A percentile compares a stretch with the other conserved stretches of the same genome.
These are phyloP conservation scores for Tuber aestivum DNA, from an alignment of 495 filamentous ascomycete species.

Conservation along the genomic window DNA sequence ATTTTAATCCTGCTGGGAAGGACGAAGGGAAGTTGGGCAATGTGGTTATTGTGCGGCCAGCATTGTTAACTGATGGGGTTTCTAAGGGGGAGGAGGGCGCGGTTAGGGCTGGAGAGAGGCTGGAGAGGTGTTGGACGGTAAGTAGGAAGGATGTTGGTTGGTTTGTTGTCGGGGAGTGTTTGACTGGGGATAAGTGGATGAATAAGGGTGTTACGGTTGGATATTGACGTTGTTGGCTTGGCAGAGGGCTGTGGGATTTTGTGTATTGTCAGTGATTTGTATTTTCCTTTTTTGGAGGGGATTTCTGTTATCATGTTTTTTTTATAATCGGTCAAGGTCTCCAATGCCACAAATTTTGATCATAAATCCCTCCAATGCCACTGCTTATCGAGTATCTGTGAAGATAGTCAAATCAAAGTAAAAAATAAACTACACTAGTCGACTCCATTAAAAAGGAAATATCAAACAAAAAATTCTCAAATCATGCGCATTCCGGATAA, in stretches of 20 bases:
- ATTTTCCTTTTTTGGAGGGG: not conserved
- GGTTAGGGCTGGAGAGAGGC: conserved; percentile 18
- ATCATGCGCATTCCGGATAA: too few relatives aligned
- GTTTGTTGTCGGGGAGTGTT: conserved; percentile 46
- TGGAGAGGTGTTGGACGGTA: conserved; percentile 46
- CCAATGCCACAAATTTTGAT: too few relatives aligned
- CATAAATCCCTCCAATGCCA: too few relatives aligned
- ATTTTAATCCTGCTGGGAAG: conserved; percentile 15
- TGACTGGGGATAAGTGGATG: conserved; percentile 43
- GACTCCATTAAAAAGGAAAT: too few relatives aligned
- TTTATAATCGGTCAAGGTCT: too few relatives aligned
- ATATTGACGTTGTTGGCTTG: conserved; percentile 19
- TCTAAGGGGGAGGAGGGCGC: conserved; percentile 35
- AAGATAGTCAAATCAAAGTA: too few relatives aligned
- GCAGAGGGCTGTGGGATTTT: not conserved
- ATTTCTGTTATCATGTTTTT: too few relatives aligned
- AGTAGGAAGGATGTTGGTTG: conserved; percentile 45
- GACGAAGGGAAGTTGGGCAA: conserved; percentile 17
- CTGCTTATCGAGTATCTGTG: too few relatives aligned
- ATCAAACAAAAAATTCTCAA: too few relatives aligned
- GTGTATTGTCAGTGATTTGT: not conserved
- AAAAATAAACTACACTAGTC: too few relatives aligned
- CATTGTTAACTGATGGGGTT: conserved; percentile 44
- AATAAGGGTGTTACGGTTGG: conserved; percentile 45
- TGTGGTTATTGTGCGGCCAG: conserved; percentile 45